Evolutionary conservation across 306 rosid species (phyloP).

Genomic region (barrel medic (Medicago truncatula)): DNA sequence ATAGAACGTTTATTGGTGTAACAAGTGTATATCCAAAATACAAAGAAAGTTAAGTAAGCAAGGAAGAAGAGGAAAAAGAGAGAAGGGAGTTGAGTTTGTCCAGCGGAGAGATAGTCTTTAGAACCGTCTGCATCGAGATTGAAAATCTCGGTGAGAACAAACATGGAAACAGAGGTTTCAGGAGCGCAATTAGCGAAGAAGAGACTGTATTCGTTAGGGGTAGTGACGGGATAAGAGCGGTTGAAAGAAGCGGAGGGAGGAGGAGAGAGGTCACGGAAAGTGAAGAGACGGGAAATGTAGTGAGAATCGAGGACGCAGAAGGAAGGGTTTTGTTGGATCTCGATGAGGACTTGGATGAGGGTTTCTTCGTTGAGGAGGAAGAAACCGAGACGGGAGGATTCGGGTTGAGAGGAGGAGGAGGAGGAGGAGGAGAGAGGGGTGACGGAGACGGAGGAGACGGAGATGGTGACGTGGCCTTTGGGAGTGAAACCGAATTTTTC

Average conservation of each 20-base stretch:
- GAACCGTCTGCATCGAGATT: slow-evolving; percentile 66
- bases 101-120: slow-evolving; percentile 81
- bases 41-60: slow-evolving; percentile 60
- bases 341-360: slow-evolving; percentile 82
- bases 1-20: slow-evolving; percentile 56
- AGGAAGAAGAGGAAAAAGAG: slow-evolving; percentile 66
- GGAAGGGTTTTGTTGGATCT: slow-evolving; percentile 83
- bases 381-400: slow-evolving; percentile 73
- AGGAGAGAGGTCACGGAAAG: slow-evolving; percentile 73
- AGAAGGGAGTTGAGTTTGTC: slow-evolving; percentile 78
- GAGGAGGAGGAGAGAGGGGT: slow-evolving; percentile 36
- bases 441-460: slow-evolving; percentile 67
- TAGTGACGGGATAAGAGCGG: slow-evolving; percentile 62
- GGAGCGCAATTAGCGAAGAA: slow-evolving; percentile 92
- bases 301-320: slow-evolving; percentile 80
- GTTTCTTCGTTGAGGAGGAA: slow-evolving; percentile 83
- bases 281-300: slow-evolving; percentile 64
- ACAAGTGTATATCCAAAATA: slow-evolving; percentile 62
- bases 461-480: slow-evolving; percentile 66
- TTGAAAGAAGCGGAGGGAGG: slow-evolving; percentile 64
- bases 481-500: slow-evolving; percentile 92
- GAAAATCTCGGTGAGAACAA: slow-evolving; percentile 72
- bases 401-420: slow-evolving; percentile 35
- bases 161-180: slow-evolving; percentile 73
- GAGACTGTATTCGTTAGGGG: slow-evolving; percentile 81